Percentiles rank a stretch among this genome's conserved stretches.
Conservation (phyloP, 116 monocot genomes). For the Posidonia oceanica region DNA sequence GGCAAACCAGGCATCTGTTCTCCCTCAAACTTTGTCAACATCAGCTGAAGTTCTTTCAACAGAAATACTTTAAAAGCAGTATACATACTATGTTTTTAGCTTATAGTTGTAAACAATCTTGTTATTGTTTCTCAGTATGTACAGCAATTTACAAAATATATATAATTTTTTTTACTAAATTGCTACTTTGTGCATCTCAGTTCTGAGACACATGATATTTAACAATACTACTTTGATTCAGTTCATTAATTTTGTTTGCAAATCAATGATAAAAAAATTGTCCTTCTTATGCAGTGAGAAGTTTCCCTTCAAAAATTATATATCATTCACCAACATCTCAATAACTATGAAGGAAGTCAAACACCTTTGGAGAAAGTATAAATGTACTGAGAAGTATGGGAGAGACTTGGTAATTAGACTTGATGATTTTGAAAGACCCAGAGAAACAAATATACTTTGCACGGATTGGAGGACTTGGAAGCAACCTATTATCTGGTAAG, state of each 20-base stretch:
- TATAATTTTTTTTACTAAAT: neutral
- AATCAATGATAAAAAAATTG: neutral
- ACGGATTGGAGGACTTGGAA: slow-evolving; percentile 82
- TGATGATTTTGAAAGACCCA: slow-evolving; percentile 69
- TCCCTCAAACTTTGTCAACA: slow-evolving; percentile 18
- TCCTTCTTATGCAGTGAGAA: slow-evolving; percentile 36
- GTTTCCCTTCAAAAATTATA: slow-evolving; percentile 85
- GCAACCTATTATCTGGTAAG: slow-evolving; percentile 81
- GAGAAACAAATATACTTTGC: slow-evolving; percentile 79
- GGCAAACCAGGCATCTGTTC: slow-evolving; percentile 79
- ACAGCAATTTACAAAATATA: neutral
- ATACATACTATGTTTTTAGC: neutral
- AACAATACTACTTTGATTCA: neutral
- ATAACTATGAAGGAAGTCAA: slow-evolving; percentile 85
- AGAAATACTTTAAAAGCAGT: neutral
- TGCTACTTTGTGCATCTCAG: too few species aligned
- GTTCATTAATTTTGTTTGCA: neutral
- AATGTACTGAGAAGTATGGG: slow-evolving; percentile 47
- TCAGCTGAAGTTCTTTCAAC: neutral
- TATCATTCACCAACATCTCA: slow-evolving; percentile 61
- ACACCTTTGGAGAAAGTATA: slow-evolving; percentile 89
- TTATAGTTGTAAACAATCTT: too few species aligned
- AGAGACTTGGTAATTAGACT: slow-evolving; percentile 48
- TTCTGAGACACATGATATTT: too few species aligned
- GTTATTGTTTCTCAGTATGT: too few species aligned